A percentile compares a stretch with the other conserved stretches of the same genome.
phyloP scores from a whole-genome alignment of 441 rosid species.

The Macaranga tanarius region DNA sequence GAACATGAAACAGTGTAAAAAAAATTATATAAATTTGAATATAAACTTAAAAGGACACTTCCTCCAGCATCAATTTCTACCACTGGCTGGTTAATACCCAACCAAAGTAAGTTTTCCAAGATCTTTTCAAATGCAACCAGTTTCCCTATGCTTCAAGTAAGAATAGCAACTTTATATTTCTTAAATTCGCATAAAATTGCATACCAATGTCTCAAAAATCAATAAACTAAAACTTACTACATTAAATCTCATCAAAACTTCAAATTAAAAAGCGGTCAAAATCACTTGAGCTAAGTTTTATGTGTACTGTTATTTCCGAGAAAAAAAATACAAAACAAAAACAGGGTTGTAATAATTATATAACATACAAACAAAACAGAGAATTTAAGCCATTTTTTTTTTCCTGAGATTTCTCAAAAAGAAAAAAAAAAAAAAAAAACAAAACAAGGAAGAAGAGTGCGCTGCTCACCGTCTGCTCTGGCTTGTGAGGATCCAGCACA shows the following conservation, averaged over 20 bases:
- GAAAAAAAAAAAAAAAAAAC: conserved; percentile 2
- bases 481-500: conserved; percentile 74
- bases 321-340: neutral
- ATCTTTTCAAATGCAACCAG: no score
- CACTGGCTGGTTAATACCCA: no score
- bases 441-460: conserved; percentile 5
- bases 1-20: no score
- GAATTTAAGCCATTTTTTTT: neutral
- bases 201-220: no score
- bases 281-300: neutral
- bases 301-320: neutral
- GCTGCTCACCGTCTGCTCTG: conserved; percentile 48
- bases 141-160: no score
- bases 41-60: no score
- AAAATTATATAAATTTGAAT: no score
- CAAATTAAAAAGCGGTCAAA: neutral
- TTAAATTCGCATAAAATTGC: no score
- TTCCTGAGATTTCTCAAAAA: neutral
- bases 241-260: neutral
- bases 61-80: no score
- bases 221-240: neutral
- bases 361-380: neutral
- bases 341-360: neutral
- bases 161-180: no score
- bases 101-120: no score